phyloP scores from a whole-genome alignment of 1,139 yeast species.

The Saccharomyces hybrid region DNA sequence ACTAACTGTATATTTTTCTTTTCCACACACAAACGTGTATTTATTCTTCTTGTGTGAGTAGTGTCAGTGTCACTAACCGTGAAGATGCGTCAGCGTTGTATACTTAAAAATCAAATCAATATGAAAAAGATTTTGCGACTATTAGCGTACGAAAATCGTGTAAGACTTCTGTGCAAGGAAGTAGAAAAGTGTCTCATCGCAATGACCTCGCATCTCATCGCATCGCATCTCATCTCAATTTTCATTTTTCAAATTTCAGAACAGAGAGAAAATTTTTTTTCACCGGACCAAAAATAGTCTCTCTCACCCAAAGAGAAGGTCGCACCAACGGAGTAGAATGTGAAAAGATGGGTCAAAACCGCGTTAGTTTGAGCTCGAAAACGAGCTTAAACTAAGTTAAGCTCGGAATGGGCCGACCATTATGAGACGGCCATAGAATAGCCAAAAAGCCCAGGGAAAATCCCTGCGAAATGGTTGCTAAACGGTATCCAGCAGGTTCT shows the following conservation, averaged over 20 bases:
- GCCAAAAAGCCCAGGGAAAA: neutral
- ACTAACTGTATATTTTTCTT: neutral
- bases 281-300: neutral
- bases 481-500: neutral
- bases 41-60: neutral
- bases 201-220: neutral
- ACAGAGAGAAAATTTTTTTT: neutral
- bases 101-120: neutral
- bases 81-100: neutral
- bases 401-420: neutral
- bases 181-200: constrained; percentile 1
- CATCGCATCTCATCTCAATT: constrained; percentile 1
- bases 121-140: neutral
- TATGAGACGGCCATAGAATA: neutral
- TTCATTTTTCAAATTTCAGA: neutral
- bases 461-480: neutral
- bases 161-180: neutral
- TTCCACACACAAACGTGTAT: neutral
- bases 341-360: neutral
- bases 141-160: neutral
- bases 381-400: neutral
- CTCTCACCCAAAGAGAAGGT: neutral
- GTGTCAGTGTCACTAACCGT: neutral
- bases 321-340: neutral
- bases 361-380: too few species aligned